Evolutionary conservation across 2,329 filamentous ascomycete species (phyloP).

Genomic region (Apiospora kogelbergensis): DNA sequence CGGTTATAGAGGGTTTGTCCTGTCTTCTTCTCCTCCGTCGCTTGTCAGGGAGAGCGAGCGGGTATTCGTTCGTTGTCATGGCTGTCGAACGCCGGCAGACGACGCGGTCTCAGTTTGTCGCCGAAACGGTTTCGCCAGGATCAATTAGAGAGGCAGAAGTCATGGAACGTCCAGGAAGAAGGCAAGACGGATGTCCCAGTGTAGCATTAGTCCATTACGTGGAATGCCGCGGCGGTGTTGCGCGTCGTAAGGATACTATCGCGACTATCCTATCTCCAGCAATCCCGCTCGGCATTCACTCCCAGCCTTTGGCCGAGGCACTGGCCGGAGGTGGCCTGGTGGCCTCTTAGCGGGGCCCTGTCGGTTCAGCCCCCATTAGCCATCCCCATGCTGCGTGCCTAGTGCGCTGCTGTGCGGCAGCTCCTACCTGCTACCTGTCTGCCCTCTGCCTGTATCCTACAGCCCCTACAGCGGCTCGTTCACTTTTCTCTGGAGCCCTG

Average conservation of each 20-base stretch:
- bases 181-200: background rate
- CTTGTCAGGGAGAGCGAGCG: background rate
- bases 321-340: constrained; percentile 3
- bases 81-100: background rate
- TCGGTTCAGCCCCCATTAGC: background rate
- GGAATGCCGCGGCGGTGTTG: background rate
- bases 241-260: background rate
- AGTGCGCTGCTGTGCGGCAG: no score
- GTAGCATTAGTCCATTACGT: background rate
- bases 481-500: background rate
- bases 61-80: background rate
- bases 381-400: no score
- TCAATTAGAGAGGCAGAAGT: background rate
- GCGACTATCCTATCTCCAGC: background rate
- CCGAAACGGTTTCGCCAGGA: background rate
- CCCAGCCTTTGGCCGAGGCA: constrained; percentile 12
- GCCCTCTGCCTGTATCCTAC: no score
- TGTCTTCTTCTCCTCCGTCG: constrained; percentile 52
- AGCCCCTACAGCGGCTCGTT: no score
- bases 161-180: background rate
- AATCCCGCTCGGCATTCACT: background rate
- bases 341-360: background rate
- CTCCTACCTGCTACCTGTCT: background rate
- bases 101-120: background rate
- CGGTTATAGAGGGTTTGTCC: constrained; percentile 75